Conservation (phyloP, 257 asterid genomes). For the Lycium ferocissimum region DNA sequence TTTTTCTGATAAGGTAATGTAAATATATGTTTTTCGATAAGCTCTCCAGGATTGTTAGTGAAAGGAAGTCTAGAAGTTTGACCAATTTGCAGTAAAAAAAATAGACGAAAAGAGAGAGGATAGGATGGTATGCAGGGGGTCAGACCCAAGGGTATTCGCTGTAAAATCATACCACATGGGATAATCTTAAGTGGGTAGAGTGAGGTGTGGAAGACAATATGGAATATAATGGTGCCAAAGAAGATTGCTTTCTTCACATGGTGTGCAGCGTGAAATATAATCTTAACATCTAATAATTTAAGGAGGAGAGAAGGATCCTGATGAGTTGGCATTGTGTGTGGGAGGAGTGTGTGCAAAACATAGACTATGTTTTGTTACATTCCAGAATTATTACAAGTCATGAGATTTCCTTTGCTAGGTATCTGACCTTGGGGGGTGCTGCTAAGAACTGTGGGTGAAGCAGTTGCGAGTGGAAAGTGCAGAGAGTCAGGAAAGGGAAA, state of each 20-base stretch:
- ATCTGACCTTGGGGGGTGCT: neutral
- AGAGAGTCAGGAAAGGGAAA: neutral
- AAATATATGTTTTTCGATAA: neutral
- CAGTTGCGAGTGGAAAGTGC: neutral
- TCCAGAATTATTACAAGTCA: neutral
- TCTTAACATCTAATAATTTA: neutral
- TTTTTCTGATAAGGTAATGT: neutral
- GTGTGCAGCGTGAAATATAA: neutral
- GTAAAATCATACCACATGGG: neutral
- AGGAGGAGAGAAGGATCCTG: neutral
- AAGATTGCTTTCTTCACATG: neutral
- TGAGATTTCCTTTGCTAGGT: neutral
- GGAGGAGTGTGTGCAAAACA: neutral
- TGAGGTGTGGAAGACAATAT: constrained; percentile 6
- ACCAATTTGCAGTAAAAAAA: neutral
- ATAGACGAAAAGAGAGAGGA: neutral
- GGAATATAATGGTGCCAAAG: constrained; percentile 18
- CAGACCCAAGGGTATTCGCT: neutral
- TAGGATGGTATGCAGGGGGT: neutral
- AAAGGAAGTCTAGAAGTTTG: neutral
- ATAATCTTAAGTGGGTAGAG: neutral
- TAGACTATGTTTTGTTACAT: neutral
- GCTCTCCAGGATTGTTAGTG: neutral
- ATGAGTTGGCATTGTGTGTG: neutral
- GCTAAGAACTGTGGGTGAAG: neutral